Percentiles rank a stretch among this genome's conserved stretches.
Conservation (phyloP, 2,329 filamentous ascomycete genomes). For the Claviceps lovelessii region DNA sequence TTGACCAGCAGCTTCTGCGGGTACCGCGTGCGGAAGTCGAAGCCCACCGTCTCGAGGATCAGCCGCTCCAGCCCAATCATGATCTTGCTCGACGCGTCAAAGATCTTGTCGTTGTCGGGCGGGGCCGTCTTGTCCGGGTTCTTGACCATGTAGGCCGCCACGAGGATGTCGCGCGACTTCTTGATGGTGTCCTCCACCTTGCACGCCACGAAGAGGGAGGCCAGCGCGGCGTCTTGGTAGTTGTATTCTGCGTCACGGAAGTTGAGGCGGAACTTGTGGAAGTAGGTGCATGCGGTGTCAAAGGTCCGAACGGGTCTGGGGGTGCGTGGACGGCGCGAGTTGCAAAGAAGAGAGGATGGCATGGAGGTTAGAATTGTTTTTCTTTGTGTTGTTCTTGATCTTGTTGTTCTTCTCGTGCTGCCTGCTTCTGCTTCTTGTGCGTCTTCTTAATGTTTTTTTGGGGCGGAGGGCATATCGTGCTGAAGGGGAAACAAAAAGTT, state of each 20-base stretch:
- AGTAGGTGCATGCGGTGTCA: constrained; percentile 82
- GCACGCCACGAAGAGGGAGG: constrained; percentile 81
- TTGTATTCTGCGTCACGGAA: constrained; percentile 80
- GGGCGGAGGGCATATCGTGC: background rate
- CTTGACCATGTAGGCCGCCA: constrained; percentile 78
- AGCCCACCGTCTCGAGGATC: constrained; percentile 82
- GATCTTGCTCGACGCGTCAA: constrained; percentile 63
- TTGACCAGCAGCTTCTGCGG: constrained; percentile 79
- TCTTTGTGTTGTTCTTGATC: background rate
- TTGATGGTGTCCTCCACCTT: constrained; percentile 98
- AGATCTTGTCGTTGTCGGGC: constrained; percentile 79
- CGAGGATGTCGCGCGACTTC: constrained; percentile 86
- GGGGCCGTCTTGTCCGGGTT: constrained; percentile 51
- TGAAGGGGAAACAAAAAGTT: background rate
- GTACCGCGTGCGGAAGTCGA: constrained; percentile 83
- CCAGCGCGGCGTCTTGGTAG: constrained; percentile 72
- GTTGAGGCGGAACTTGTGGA: constrained; percentile 79
- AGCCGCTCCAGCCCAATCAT: constrained; percentile 84
- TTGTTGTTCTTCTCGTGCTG: rapidly evolving
- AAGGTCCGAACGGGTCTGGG: constrained; percentile 74
- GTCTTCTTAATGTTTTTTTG: background rate
- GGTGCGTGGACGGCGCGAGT: too few relatives aligned
- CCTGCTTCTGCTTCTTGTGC: background rate
- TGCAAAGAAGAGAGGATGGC: background rate
- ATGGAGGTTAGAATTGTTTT: background rate